phyloP scores from a whole-genome alignment of 495 filamentous ascomycete species.

The Penicillium salamii region DNA sequence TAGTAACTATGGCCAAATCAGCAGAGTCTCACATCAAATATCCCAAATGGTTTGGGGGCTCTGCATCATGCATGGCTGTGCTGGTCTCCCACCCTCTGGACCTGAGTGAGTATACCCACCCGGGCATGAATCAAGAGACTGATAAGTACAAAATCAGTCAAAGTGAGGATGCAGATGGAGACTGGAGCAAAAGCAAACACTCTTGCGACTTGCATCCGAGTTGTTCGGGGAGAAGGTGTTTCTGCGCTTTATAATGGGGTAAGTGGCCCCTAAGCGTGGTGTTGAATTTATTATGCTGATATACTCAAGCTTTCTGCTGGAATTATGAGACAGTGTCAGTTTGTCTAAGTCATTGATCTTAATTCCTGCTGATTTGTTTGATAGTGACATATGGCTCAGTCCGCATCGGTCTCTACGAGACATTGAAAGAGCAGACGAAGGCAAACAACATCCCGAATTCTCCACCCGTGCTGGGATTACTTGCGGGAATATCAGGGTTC shows the following conservation, averaged over 20 bases:
- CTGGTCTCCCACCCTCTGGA: conserved; percentile 43
- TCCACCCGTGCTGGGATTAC: conserved; percentile 62
- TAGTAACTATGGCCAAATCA: not conserved
- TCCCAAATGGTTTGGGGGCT: conserved; percentile 44
- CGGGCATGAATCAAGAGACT: not conserved
- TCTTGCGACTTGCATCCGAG: conserved; percentile 27
- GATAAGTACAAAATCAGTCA: conserved; percentile 15
- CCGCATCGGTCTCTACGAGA: conserved; percentile 54
- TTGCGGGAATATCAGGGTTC: conserved; percentile 74
- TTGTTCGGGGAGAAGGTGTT: conserved; percentile 27
- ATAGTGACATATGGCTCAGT: conserved; percentile 42
- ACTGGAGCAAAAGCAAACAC: conserved; percentile 28
- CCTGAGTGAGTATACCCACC: conserved; percentile 22
- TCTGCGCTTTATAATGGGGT: conserved; percentile 37
- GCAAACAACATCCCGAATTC: conserved; percentile 43
- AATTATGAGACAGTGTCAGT: conserved; percentile 24
- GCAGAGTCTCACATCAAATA: conserved; percentile 15
- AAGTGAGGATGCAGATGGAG: conserved; percentile 36
- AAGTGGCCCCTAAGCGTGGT: too few relatives aligned
- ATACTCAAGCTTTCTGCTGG: conserved; percentile 22
- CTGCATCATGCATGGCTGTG: conserved; percentile 42
- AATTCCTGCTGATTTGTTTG: not conserved
- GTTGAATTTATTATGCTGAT: not conserved
- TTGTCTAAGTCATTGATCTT: not conserved
- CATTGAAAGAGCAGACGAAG: conserved; percentile 65